phyloP scores from a whole-genome alignment of 2,329 filamentous ascomycete species.

The Ophiocordyceps camponoti-rufipedis region DNA sequence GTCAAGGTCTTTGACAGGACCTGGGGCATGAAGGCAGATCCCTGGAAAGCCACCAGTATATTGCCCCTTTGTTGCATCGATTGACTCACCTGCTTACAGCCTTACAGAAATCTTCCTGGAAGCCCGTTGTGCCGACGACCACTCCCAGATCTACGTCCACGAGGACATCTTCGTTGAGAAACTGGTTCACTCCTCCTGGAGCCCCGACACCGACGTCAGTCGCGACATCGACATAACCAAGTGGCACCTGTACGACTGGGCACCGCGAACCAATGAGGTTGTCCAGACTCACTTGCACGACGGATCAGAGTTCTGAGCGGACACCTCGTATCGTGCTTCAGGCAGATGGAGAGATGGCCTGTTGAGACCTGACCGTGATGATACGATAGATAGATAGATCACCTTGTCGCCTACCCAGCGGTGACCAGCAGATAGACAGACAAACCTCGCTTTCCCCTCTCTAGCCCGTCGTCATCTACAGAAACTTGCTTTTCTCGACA shows the following conservation, averaged over 20 bases:
- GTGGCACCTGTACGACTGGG: background rate
- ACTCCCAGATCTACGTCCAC: background rate
- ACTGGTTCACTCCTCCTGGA: background rate
- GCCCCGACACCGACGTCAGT: background rate
- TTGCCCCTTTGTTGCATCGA: background rate
- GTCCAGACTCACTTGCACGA: background rate
- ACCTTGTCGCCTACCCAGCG: background rate
- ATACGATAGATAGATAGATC: background rate
- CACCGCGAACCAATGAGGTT: background rate
- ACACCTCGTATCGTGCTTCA: no score
- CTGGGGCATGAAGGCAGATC: background rate
- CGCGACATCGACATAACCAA: background rate
- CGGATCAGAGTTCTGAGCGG: background rate
- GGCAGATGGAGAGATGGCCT: background rate
- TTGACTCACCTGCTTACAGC: background rate
- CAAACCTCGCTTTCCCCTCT: background rate
- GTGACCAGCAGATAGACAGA: background rate
- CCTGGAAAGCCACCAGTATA: background rate
- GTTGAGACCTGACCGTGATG: background rate
- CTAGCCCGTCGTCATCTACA: constrained; percentile 6
- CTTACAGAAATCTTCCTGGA: background rate
- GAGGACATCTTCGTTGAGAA: background rate
- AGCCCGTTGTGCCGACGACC: background rate
- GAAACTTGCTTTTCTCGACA: constrained; percentile 43
- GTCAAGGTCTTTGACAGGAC: background rate